phyloP scores from a whole-genome alignment of 2,329 filamentous ascomycete genomes.

The Ceratocystis lukuohia region DNA sequence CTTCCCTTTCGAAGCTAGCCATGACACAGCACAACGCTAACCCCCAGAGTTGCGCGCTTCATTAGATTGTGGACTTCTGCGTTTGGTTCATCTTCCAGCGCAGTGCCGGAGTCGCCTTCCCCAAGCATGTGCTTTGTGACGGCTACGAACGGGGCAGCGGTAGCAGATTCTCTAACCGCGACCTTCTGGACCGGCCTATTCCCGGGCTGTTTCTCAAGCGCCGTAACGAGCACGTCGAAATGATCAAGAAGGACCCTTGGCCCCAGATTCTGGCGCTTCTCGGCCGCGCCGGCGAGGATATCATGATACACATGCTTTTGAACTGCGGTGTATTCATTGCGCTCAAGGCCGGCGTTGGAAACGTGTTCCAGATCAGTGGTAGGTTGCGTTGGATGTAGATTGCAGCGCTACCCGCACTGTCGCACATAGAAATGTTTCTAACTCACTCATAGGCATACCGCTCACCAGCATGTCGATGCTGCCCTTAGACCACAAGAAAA shows the following conservation, averaged over 20 bases:
- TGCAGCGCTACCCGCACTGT: background rate
- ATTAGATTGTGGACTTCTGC: slow-evolving; percentile 60
- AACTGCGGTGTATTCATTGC: slow-evolving; percentile 63
- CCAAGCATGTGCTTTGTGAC: slow-evolving; percentile 68
- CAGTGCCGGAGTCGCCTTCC: slow-evolving; percentile 30
- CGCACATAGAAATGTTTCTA: background rate
- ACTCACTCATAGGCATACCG: slow-evolving; percentile 32
- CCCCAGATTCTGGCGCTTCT: slow-evolving; percentile 58
- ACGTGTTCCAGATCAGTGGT: slow-evolving; percentile 72
- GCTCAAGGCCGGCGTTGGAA: slow-evolving; percentile 45
- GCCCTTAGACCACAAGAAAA: background rate
- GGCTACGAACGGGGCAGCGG: slow-evolving; percentile 50
- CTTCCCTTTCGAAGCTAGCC: slow-evolving; percentile 9
- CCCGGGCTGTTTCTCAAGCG: slow-evolving; percentile 49
- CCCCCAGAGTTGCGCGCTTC: background rate
- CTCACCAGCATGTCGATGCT: slow-evolving; percentile 34
- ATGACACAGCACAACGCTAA: slow-evolving; percentile 9
- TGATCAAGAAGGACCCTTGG: slow-evolving; percentile 61
- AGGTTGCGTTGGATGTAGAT: slow-evolving; percentile 23
- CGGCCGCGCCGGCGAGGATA: slow-evolving; percentile 58
- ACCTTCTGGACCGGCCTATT: slow-evolving; percentile 51
- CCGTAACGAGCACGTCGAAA: slow-evolving; percentile 39
- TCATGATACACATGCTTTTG: slow-evolving; percentile 65
- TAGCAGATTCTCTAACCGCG: slow-evolving; percentile 25
- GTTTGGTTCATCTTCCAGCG: slow-evolving; percentile 62